Base-by-base conservation (phyloP, 169 alveolate genomes). In the Cryptosporidium ryanae region DNA sequence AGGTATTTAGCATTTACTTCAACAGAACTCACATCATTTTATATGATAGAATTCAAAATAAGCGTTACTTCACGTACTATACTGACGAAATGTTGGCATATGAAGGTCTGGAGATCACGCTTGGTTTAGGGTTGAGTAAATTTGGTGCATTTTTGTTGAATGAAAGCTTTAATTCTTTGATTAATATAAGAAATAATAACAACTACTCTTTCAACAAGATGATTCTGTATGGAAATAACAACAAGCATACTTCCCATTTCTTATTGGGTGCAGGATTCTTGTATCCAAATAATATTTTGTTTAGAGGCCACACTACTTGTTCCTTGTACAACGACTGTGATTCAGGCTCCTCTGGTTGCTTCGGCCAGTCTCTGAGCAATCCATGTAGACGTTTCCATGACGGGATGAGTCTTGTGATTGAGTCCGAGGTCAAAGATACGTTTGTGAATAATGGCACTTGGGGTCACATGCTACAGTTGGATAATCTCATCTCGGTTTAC, bases 61-160 rank as follows among this genome's bases (percentile, higher is more conserved):
- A 29, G 6, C 63, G 44, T 32, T 76, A 76, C 32, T 43, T 61
- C 3, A 57, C 87, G 13, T 43, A 38, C 12, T 76, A 61, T 17
- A 76, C 68, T 10, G 63, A 76, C n/a, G 54, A 55, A 48, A 38
- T 59, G 21, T 46, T 76, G 17, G 64, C 34, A 8, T 76, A 59
- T 29, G 12, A 64, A 10, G 64, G 48, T 13, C 34, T 57, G 34
- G 29, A 76, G 6, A n/a, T 10, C 8, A 48, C 44, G n/a, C 63
- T 76, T 34, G 87, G 64, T 25, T 25, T 76, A 25, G 71, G 65
- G 7, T 76, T 67, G 70, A 76, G 71, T 7, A 55, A 52, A 59
- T 32, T 59, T 17, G 87, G 87, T 38, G 10, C 59, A 5, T 76
- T 59, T 59, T 31, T 76, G 6, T 8, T 76, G 17, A 76, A 76